phyloP scores from a whole-genome alignment of 192 early-diverging fungal species.

The Backusella tarrabulga region DNA sequence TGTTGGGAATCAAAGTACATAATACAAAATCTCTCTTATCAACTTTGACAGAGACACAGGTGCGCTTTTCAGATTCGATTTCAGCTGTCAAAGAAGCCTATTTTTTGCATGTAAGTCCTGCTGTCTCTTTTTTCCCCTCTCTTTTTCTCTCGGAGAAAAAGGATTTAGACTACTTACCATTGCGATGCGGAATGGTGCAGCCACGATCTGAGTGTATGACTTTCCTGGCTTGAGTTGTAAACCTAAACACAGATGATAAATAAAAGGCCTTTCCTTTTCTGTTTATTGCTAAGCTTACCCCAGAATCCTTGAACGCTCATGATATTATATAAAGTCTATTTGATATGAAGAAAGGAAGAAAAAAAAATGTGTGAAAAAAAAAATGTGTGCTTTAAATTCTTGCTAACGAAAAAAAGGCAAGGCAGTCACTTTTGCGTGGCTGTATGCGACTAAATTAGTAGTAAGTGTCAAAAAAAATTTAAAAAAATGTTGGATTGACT shows the following conservation, averaged over 20 bases:
- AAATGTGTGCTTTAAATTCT: not conserved
- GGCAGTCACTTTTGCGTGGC: constrained; percentile 1
- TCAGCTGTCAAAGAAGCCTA: constrained; percentile 73
- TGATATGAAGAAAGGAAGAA: not conserved
- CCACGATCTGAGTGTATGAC: constrained; percentile 76
- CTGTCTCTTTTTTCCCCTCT: not conserved
- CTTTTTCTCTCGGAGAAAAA: not conserved
- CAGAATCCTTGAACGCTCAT: constrained; percentile 36
- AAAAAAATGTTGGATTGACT: no score
- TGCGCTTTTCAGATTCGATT: constrained; percentile 48
- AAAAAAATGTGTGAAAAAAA: not conserved
- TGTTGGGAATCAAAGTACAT: constrained; percentile 77
- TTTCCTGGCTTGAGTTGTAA: constrained; percentile 70
- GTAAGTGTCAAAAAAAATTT: not conserved
- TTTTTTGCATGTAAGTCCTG: not conserved
- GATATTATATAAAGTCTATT: not conserved
- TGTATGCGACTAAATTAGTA: not conserved
- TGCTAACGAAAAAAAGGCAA: not conserved
- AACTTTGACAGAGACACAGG: constrained; percentile 67
- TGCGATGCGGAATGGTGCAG: constrained; percentile 75
- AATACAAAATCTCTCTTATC: constrained; percentile 74
- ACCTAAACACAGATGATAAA: constrained; percentile 20
- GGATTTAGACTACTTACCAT: constrained; percentile 47
- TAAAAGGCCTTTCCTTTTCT: not conserved
- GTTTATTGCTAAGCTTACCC: constrained; percentile 4